phyloP scores from a whole-genome alignment of 495 filamentous ascomycete genomes.

The Aeminium ludgeri region DNA sequence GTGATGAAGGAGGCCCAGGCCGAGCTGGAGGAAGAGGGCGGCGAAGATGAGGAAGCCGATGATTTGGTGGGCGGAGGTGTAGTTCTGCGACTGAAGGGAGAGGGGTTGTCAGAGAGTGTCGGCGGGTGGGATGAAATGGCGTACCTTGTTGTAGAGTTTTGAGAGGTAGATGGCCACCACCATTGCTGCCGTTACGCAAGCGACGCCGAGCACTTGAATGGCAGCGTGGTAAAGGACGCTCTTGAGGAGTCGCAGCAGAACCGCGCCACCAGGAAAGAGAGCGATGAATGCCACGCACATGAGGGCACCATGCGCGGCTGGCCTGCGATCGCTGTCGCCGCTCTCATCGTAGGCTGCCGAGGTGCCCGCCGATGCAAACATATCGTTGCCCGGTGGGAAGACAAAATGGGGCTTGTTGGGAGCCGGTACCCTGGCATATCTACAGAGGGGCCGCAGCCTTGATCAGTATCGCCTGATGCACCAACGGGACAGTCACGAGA shows the following conservation, averaged over 20 bases:
- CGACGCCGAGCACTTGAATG: slow-evolving; percentile 28
- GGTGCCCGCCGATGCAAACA: slow-evolving; percentile 1
- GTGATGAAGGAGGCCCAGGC: slow-evolving; percentile 32
- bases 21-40: slow-evolving; percentile 32
- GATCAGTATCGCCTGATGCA: not conserved
- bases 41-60: slow-evolving; percentile 37
- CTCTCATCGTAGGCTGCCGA: slow-evolving; percentile 6
- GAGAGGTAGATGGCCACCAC: slow-evolving; percentile 34
- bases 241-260: slow-evolving; percentile 32
- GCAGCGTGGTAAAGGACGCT: slow-evolving; percentile 35
- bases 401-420: slow-evolving; percentile 2
- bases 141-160: slow-evolving; percentile 31
- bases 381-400: not conserved
- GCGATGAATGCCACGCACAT: slow-evolving; percentile 36
- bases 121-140: not conserved
- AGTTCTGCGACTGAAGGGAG: slow-evolving; percentile 27
- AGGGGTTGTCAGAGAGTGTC: not conserved
- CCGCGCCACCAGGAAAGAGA: slow-evolving; percentile 36
- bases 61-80: slow-evolving; percentile 40
- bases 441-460: not conserved
- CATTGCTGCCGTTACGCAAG: slow-evolving; percentile 26
- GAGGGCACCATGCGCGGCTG: slow-evolving; percentile 33
- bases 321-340: slow-evolving; percentile 18
- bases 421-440: slow-evolving; percentile 9
- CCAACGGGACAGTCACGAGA: no score